These are phyloP conservation scores for Fusarium sp. DNA, from an alignment of 2,329 filamentous ascomycete species.

Conservation along the genomic window DNA sequence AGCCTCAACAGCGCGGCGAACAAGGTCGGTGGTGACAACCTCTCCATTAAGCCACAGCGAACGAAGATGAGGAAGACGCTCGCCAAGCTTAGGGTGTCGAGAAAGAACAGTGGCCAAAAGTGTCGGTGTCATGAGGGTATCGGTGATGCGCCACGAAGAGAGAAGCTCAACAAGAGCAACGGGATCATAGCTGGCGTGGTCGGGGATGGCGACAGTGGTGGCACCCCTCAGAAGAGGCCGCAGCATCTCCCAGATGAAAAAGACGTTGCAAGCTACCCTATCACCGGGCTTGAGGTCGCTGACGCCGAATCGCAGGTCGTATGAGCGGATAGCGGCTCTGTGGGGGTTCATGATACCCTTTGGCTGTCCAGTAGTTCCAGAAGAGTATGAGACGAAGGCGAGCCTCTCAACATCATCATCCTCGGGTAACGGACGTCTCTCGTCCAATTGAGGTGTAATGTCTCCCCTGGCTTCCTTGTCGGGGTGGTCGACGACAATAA, in stretches of 20 bases:
- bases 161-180: conserved; percentile 78
- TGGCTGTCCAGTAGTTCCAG: conserved; percentile 81
- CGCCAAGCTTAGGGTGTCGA: conserved; percentile 72
- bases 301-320: conserved; percentile 76
- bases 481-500: conserved; percentile 71
- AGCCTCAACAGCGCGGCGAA: conserved; percentile 72
- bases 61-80: conserved; percentile 71
- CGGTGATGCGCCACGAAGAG: conserved; percentile 72
- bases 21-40: conserved; percentile 82
- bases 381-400: conserved; percentile 84
- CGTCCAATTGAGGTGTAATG: conserved; percentile 46
- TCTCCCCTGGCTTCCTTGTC: conserved; percentile 43
- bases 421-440: conserved; percentile 63
- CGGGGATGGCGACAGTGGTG: conserved; percentile 79
- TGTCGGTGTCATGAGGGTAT: conserved; percentile 87
- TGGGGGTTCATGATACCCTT: conserved; percentile 87
- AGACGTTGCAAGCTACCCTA: conserved; percentile 87
- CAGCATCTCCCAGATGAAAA: conserved; percentile 87
- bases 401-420: conserved; percentile 78
- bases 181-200: conserved; percentile 82
- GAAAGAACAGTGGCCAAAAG: conserved; percentile 79
- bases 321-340: conserved; percentile 77
- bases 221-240: conserved; percentile 80
- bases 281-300: conserved; percentile 78
- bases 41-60: conserved; percentile 86